phyloP scores from a whole-genome alignment of 495 filamentous ascomycete genomes.

The Neurospora discreta region DNA sequence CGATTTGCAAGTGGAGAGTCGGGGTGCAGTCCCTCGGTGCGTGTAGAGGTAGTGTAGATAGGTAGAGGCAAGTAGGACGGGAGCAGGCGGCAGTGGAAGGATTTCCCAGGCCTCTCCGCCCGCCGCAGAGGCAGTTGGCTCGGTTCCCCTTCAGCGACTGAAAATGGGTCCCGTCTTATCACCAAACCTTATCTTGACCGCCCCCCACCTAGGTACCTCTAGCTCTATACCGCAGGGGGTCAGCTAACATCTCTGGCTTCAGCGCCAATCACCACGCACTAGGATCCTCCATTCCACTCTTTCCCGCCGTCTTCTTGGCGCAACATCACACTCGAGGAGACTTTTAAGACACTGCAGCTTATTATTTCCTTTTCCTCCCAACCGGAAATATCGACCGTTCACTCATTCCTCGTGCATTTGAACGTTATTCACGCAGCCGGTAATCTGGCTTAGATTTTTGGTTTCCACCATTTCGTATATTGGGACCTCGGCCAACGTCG shows the following conservation, averaged over 20 bases:
- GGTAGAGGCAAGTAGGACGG: not conserved
- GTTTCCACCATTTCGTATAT: constrained; percentile 40
- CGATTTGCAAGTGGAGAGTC: not conserved
- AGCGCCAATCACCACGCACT: not conserved
- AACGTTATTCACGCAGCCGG: not conserved
- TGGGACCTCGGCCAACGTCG: constrained; percentile 39
- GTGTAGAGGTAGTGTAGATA: not conserved
- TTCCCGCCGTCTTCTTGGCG: not conserved
- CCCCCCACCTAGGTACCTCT: no score
- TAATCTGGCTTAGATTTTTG: constrained; percentile 17
- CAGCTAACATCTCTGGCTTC: not conserved
- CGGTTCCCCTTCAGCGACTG: not conserved
- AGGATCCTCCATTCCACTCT: not conserved
- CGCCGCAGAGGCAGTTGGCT: not conserved
- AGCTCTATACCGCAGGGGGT: no score
- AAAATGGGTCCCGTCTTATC: not conserved
- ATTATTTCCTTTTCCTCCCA: not conserved
- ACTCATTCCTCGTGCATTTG: not conserved
- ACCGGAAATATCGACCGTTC: not conserved
- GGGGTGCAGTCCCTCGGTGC: not conserved
- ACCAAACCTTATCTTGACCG: not conserved
- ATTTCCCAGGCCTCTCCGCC: not conserved
- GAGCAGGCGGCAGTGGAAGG: not conserved
- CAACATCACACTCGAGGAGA: not conserved
- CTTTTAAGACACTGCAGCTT: not conserved